Evolutionary conservation across 306 rosid species (phyloP).

Genomic region (Mucuna pruriens): DNA sequence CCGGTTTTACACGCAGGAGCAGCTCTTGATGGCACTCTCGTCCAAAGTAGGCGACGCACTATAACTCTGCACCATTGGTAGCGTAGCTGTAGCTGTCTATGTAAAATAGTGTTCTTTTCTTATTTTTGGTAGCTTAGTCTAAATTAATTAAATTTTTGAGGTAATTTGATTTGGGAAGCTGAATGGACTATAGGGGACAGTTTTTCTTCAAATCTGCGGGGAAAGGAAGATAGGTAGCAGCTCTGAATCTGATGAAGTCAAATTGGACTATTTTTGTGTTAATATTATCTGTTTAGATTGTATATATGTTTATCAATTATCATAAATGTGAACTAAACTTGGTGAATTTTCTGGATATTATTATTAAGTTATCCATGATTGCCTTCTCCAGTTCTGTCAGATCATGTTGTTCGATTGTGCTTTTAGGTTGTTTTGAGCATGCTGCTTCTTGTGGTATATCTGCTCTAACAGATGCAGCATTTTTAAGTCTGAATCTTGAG

Average conservation of each 20-base stretch:
- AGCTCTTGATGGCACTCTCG: slow-evolving; percentile 61
- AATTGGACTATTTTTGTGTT: slow-evolving; percentile 31
- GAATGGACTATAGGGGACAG: slow-evolving; percentile 33
- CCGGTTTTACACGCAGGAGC: slow-evolving; percentile 75
- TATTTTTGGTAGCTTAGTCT: slow-evolving; percentile 32
- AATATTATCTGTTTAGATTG: slow-evolving; percentile 30
- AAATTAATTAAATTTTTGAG: slow-evolving; percentile 33
- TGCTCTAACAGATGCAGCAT: background rate
- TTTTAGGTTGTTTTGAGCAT: background rate
- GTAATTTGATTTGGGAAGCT: slow-evolving; percentile 38
- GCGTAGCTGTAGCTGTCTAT: slow-evolving; percentile 28
- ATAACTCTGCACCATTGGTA: slow-evolving; percentile 1
- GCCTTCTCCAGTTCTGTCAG: background rate
- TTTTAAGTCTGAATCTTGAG: background rate
- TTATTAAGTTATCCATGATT: background rate
- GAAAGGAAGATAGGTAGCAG: background rate
- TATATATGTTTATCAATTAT: slow-evolving; percentile 24
- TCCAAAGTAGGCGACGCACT: slow-evolving; percentile 58
- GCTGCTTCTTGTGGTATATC: background rate
- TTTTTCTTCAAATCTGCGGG: slow-evolving; percentile 17
- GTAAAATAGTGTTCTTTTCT: slow-evolving; percentile 36
- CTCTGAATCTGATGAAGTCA: slow-evolving; percentile 28
- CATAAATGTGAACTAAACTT: slow-evolving; percentile 29
- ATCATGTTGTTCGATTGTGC: background rate
- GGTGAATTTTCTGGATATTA: slow-evolving; percentile 5